Conservation (phyloP, 73 alveolate species). For the Stentor coeruleus region DNA sequence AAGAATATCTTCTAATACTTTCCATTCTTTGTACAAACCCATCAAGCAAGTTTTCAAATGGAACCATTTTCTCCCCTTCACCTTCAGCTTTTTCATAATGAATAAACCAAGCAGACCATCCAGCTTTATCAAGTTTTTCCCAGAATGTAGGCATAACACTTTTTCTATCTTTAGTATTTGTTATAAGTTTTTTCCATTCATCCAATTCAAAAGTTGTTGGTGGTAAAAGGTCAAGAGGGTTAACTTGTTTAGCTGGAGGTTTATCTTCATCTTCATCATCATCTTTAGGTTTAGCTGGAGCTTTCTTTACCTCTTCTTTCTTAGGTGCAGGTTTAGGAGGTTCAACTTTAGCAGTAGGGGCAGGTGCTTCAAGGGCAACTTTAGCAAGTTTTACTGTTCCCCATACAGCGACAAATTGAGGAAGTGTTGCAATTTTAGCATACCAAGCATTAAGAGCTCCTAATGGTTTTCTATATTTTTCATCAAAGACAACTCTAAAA, state of each 20-base stretch:
- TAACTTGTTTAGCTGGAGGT: slow-evolving; percentile 10
- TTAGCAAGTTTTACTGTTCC: slow-evolving; percentile 43
- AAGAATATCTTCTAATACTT: slow-evolving; percentile 37
- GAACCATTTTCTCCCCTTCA: slow-evolving; percentile 37
- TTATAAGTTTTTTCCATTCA: slow-evolving; percentile 42
- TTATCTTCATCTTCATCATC: slow-evolving; percentile 29
- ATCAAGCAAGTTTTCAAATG: slow-evolving; percentile 40
- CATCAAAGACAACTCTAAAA: slow-evolving; percentile 51
- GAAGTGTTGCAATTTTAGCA: slow-evolving; percentile 37
- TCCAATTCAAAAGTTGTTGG: slow-evolving; percentile 41
- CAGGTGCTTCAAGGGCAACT: slow-evolving; percentile 34
- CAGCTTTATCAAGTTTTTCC: slow-evolving; percentile 49
- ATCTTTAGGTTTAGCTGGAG: slow-evolving; percentile 15
- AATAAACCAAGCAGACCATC: slow-evolving; percentile 41
- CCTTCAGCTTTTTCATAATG: slow-evolving; percentile 51
- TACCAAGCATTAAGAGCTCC: slow-evolving; percentile 48
- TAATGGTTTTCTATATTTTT: slow-evolving; percentile 54
- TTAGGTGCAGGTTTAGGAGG: background rate
- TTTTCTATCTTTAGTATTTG: slow-evolving; percentile 31
- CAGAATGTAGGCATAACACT: slow-evolving; percentile 45
- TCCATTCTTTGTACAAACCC: slow-evolving; percentile 45
- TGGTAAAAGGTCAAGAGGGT: slow-evolving; percentile 41
- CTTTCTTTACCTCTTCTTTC: background rate
- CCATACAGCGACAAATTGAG: slow-evolving; percentile 29
- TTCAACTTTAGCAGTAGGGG: slow-evolving; percentile 38